These are phyloP conservation scores for Chrysoporthe cubensis DNA, from an alignment of 2,329 filamentous ascomycete genomes.

Conservation along the genomic window DNA sequence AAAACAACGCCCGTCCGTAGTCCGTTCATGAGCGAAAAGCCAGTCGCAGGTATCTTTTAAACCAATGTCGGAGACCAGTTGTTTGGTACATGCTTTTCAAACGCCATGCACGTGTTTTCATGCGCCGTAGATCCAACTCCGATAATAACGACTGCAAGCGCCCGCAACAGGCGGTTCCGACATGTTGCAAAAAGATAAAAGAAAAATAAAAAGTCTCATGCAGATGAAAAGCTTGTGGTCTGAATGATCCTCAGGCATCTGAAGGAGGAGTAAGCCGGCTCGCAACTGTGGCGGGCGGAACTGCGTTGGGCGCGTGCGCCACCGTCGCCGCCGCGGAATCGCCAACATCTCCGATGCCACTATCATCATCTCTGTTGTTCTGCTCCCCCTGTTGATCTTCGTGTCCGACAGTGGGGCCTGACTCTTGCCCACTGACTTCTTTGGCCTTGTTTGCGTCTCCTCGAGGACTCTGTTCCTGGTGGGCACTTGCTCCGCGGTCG, in stretches of 20 bases:
- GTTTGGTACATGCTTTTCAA: background rate
- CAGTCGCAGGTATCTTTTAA: slow-evolving; percentile 25
- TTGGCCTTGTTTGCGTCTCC: slow-evolving; percentile 15
- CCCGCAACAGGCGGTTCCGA: background rate
- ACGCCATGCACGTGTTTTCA: background rate
- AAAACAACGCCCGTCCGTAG: slow-evolving; percentile 3
- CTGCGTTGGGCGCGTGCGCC: background rate
- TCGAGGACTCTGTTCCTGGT: slow-evolving; percentile 9
- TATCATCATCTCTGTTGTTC: slow-evolving; percentile 28
- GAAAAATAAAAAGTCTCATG: background rate
- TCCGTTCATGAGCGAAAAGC: slow-evolving; percentile 11
- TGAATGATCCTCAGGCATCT: slow-evolving; percentile 13
- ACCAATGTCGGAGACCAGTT: background rate
- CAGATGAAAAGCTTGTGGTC: background rate
- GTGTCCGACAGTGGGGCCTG: background rate
- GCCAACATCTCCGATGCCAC: slow-evolving; percentile 27
- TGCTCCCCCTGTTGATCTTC: slow-evolving; percentile 18
- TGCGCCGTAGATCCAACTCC: slow-evolving; percentile 3
- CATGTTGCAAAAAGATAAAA: background rate
- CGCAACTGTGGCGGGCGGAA: slow-evolving; percentile 19
- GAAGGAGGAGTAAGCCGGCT: slow-evolving; percentile 27
- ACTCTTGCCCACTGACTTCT: background rate
- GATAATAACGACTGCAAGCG: background rate
- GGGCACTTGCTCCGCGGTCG: slow-evolving; percentile 4
- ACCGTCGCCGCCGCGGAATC: slow-evolving; percentile 18